Conservation (phyloP, 352 stramenopile species). For the Peronospora farinosa region DNA sequence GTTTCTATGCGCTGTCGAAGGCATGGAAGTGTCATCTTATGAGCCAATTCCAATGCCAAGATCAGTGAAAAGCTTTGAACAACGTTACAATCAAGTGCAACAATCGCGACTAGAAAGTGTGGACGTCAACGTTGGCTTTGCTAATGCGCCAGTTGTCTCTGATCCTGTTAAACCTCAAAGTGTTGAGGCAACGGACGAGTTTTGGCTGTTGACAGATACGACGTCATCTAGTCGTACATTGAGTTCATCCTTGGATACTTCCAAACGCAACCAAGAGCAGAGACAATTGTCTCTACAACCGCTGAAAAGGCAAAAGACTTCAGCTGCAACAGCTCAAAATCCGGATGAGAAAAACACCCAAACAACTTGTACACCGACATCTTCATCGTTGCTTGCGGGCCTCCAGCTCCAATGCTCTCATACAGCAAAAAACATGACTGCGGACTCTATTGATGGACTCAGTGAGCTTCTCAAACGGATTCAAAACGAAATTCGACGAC, state of each 20-base stretch:
- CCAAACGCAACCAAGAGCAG: slow-evolving; percentile 1
- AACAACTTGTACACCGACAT: slow-evolving; percentile 1
- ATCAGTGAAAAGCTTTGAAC: slow-evolving; percentile 4
- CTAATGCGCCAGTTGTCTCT: neutral
- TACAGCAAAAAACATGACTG: neutral
- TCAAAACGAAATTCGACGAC: slow-evolving; percentile 27
- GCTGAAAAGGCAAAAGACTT: slow-evolving; percentile 11
- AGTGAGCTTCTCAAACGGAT: slow-evolving; percentile 14
- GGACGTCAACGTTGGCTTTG: slow-evolving; percentile 11
- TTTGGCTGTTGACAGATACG: slow-evolving; percentile 12
- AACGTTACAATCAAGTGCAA: slow-evolving; percentile 3
- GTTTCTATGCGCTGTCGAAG: slow-evolving; percentile 24
- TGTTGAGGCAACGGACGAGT: slow-evolving; percentile 2
- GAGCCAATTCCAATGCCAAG: slow-evolving; percentile 18
- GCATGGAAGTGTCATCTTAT: slow-evolving; percentile 22
- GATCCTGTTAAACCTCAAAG: slow-evolving; percentile 2
- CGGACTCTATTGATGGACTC: slow-evolving; percentile 2
- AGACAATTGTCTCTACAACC: slow-evolving; percentile 1
- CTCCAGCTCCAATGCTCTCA: slow-evolving; percentile 1
- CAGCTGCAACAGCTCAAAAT: slow-evolving; percentile 9
- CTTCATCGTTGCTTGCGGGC: slow-evolving; percentile 11
- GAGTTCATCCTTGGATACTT: neutral
- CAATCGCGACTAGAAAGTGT: slow-evolving; percentile 8
- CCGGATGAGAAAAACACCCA: neutral
- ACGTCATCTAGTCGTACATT: neutral